A percentile compares a stretch with the other conserved stretches of the same genome.
phyloP scores from a whole-genome alignment of 208 protist species.

The Wallacemonas collosoma region DNA sequence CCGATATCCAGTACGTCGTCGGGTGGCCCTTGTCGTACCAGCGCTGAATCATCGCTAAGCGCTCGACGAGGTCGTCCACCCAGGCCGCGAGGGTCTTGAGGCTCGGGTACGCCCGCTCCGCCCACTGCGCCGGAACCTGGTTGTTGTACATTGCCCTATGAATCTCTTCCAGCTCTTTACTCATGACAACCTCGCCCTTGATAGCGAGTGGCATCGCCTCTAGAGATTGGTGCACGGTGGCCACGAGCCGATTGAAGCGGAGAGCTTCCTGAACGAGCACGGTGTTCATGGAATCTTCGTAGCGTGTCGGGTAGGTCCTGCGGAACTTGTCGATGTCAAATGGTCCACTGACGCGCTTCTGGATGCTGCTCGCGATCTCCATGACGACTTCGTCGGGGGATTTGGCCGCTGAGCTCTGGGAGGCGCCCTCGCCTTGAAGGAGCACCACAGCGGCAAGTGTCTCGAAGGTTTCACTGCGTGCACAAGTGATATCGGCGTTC shows the following conservation, averaged over 20 bases:
- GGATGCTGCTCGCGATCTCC: conserved; percentile 83
- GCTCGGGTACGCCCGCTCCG: conserved; percentile 92
- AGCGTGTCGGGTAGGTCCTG: conserved; percentile 92
- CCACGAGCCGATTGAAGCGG: conserved; percentile 95
- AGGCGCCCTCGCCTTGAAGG: conserved; percentile 65
- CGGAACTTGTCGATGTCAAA: conserved; percentile 90
- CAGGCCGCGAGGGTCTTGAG: conserved; percentile 94
- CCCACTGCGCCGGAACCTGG: conserved; percentile 93
- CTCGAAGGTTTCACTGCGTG: conserved; percentile 91
- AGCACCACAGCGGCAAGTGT: conserved; percentile 85
- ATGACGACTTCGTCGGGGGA: conserved; percentile 85
- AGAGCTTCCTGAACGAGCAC: conserved; percentile 98
- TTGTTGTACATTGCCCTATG: conserved; percentile 95
- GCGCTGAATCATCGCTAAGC: conserved; percentile 92
- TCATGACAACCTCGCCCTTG: conserved; percentile 98
- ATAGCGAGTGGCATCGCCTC: conserved; percentile 92
- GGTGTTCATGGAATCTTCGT: conserved; percentile 99
- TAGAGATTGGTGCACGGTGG: conserved; percentile 77
- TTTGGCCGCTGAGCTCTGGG: conserved; percentile 35
- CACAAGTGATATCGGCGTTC: conserved; percentile 98
- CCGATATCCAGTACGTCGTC: conserved; percentile 94
- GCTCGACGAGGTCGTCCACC: conserved; percentile 93
- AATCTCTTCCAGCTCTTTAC: conserved; percentile 94
- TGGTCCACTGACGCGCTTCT: conserved; percentile 62
- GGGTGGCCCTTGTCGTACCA: conserved; percentile 96